A percentile compares a stretch with the other conserved stretches of the same genome.
phyloP scores from a whole-genome alignment of 2,329 filamentous ascomycete genomes.

The Neophaeococcomyces aloes region DNA sequence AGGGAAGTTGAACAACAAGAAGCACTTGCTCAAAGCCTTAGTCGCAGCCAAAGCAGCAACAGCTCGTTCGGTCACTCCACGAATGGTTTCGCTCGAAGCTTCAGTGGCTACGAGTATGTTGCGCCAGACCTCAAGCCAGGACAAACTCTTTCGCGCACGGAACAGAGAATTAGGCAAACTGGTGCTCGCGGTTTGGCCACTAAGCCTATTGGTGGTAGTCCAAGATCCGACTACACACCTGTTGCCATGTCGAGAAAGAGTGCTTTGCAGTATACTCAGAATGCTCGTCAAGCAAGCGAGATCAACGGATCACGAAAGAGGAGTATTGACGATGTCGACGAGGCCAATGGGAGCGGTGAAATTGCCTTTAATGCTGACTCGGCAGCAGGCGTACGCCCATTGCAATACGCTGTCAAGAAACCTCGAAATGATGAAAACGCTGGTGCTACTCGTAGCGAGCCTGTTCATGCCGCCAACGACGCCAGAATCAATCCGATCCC shows the following conservation, averaged over 20 bases:
- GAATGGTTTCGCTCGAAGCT: constrained; percentile 16
- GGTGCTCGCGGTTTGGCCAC: constrained; percentile 35
- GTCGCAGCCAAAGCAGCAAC: neutral
- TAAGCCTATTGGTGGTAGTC: constrained; percentile 27
- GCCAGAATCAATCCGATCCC: constrained; percentile 8
- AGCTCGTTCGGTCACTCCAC: constrained; percentile 8
- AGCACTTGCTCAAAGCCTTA: constrained; percentile 6
- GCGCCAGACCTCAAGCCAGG: constrained; percentile 29
- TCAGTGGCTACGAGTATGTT: constrained; percentile 33
- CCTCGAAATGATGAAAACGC: constrained; percentile 7
- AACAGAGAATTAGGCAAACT: constrained; percentile 33
- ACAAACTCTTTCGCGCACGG: constrained; percentile 33
- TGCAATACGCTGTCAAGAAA: neutral
- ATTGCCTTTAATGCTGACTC: neutral
- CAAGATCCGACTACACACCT: constrained; percentile 14
- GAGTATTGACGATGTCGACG: constrained; percentile 6
- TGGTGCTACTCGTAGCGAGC: neutral
- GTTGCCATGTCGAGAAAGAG: constrained; percentile 20
- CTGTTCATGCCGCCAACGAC: neutral
- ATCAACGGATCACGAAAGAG: constrained; percentile 2
- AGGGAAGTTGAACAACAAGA: constrained; percentile 9
- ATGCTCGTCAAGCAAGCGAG: neutral
- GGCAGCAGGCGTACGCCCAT: neutral
- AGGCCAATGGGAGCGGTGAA: neutral
- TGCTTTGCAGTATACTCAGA: constrained; percentile 10